Conservation (phyloP, 768 basidiomycete genomes). For the Leccinellum luteum region DNA sequence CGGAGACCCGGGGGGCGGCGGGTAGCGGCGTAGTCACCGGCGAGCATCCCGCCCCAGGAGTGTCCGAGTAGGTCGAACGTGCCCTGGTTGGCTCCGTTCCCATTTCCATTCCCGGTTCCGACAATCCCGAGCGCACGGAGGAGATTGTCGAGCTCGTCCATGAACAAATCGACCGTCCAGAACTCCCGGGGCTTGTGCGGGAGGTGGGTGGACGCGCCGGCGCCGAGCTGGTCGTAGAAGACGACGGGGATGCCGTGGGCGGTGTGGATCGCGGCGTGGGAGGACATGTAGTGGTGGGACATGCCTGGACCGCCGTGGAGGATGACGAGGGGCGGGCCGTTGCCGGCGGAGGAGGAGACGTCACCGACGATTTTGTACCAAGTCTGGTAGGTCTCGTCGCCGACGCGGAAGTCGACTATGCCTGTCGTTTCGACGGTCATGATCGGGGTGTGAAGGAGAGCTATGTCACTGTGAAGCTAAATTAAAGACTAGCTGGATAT, state of each 20-base stretch:
- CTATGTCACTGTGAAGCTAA: neutral
- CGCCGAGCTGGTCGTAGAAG: conserved; percentile 50
- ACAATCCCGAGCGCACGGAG: conserved; percentile 38
- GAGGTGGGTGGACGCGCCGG: conserved; percentile 42
- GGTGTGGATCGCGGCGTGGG: conserved; percentile 32
- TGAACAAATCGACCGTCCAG: conserved; percentile 48
- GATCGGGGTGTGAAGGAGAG: neutral
- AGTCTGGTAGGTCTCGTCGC: conserved; percentile 32
- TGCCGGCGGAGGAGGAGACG: conserved; percentile 20
- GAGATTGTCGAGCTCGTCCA: conserved; percentile 52
- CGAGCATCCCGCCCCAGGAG: conserved; percentile 57
- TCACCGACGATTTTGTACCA: conserved; percentile 43
- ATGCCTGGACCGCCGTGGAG: conserved; percentile 44
- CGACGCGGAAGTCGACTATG: conserved; percentile 18
- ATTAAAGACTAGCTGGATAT: no score
- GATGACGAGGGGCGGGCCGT: conserved; percentile 28
- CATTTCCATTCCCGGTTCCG: neutral
- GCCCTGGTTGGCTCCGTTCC: conserved; percentile 9
- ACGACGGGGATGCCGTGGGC: conserved; percentile 36
- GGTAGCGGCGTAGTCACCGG: conserved; percentile 35
- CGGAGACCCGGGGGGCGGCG: conserved; percentile 38
- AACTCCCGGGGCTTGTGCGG: conserved; percentile 35
- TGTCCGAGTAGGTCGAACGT: conserved; percentile 48
- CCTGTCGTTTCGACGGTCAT: conserved; percentile 13
- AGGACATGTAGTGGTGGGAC: conserved; percentile 33